phyloP scores from a whole-genome alignment of 2,329 filamentous ascomycete species.

The Fusarium sp. region DNA sequence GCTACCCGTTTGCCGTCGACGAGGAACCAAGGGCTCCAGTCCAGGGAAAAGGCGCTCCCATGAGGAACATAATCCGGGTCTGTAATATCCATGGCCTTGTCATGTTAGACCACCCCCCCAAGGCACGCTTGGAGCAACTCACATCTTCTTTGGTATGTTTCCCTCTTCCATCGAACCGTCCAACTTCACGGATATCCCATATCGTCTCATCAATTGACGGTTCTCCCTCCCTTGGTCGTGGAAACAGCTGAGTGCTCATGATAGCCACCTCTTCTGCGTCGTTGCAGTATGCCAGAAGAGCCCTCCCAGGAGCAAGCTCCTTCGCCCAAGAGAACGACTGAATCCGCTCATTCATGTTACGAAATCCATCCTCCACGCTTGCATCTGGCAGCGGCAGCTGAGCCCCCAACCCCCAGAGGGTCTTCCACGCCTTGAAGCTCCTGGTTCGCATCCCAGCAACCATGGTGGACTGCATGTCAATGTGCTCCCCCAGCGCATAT shows the following conservation, averaged over 20 bases:
- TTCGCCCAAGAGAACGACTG: slow-evolving; percentile 66
- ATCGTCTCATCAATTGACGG: slow-evolving; percentile 44
- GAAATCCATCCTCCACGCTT: slow-evolving; percentile 45
- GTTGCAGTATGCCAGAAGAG: slow-evolving; percentile 64
- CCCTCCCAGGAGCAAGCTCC: slow-evolving; percentile 54
- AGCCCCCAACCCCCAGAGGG: slow-evolving; percentile 68
- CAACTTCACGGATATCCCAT: slow-evolving; percentile 65
- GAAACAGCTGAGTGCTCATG: slow-evolving; percentile 59
- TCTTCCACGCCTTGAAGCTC: slow-evolving; percentile 62
- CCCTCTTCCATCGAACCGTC: slow-evolving; percentile 60
- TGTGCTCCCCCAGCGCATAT: slow-evolving; percentile 63
- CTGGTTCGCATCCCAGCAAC: slow-evolving; percentile 50
- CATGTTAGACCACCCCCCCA: slow-evolving; percentile 13
- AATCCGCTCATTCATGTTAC: slow-evolving; percentile 58
- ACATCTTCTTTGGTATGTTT: slow-evolving; percentile 55
- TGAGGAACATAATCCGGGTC: slow-evolving; percentile 63
- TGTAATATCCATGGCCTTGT: slow-evolving; percentile 44
- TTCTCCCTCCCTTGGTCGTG: slow-evolving; percentile 30
- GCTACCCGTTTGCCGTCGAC: slow-evolving; percentile 51
- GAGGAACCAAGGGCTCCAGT: slow-evolving; percentile 66
- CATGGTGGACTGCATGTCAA: slow-evolving; percentile 44
- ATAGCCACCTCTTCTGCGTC: slow-evolving; percentile 63
- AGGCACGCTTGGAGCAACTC: neutral
- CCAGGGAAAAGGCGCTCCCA: slow-evolving; percentile 62
- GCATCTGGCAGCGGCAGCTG: slow-evolving; percentile 61